Base-by-base conservation (phyloP, 2,329 filamentous ascomycete species). In the Aspergillus tanneri region DNA sequence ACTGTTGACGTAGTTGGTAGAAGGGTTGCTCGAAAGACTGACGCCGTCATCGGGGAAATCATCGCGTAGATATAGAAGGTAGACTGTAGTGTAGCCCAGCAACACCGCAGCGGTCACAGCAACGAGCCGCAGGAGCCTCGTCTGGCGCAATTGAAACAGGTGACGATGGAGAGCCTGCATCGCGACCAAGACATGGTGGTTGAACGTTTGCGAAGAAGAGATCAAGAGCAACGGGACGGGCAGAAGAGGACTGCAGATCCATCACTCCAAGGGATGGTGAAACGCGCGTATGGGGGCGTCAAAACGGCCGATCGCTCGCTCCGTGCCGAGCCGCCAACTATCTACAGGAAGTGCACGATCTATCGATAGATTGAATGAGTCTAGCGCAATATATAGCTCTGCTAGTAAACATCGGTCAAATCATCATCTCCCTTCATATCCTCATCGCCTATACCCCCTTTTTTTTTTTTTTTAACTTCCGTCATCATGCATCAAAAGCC, bases 101-200 rank as follows among this genome's bases (percentile, higher is more conserved):
- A 52, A 22, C 11, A 50, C 35, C 6, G 38, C 25, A 28, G 52
- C 44, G 21, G 42, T 38, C n/a, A 42, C 16, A 35, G 44, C 46
- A 6, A 54, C 25, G 22, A 52, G 18, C 30, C 47, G 45, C 37
- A 48, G 43, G 4, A 47, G 24, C 14, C 25, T 46, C 32, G 40
- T 27, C 24, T 47, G 50, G 38, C 41, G 49, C 38, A 40, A 34
- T 39, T 56, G 52, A 22, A 32, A 16, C 27, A 56, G 30, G 28
- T 48, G 42, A 27, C 47, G 47, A 38, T 43, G 49, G 43, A 49
- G 21, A 46, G 47, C 48, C 22, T 46, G 53, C 49, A 56, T 54
- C 37, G 45, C 43, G 48, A 38, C 21, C 35, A 27, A 25, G 38
- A 45, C 53, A 56, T 56, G 43, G 37, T 45, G 47, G 40, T 27